Percentiles rank a stretch among this genome's conserved stretches.
phyloP scores from a whole-genome alignment of 164 flowering plant species.

The Pachysandra terminalis region DNA sequence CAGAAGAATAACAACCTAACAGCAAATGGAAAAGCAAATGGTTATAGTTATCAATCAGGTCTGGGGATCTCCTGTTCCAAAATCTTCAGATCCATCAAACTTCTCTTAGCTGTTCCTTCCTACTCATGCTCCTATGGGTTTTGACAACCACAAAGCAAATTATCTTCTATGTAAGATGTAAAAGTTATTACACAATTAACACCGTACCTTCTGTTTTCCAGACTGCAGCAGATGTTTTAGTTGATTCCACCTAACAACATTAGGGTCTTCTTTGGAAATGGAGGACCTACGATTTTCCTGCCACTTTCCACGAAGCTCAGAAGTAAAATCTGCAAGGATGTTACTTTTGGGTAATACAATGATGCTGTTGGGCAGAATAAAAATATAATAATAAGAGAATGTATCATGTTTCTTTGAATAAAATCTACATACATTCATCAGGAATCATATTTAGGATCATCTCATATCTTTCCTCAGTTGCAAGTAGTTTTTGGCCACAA shows the following conservation, averaged over 20 bases:
- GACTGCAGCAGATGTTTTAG: constrained; percentile 66
- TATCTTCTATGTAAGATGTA: neutral
- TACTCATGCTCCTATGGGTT: neutral
- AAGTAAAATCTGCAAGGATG: constrained; percentile 59
- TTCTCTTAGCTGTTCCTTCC: no score
- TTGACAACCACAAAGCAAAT: neutral
- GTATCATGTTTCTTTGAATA: neutral
- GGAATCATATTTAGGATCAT: constrained; percentile 86
- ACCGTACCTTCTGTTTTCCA: constrained; percentile 66
- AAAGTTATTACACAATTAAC: neutral
- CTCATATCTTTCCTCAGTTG: constrained; percentile 71
- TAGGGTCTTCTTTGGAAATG: constrained; percentile 57
- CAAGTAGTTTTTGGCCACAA: constrained; percentile 51
- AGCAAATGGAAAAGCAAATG: no score
- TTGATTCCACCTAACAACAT: constrained; percentile 72
- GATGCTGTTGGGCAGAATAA: no score
- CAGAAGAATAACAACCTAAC: no score
- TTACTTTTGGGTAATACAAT: neutral
- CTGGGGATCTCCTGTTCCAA: no score
- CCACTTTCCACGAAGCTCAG: constrained; percentile 91
- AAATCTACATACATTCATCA: constrained; percentile 62
- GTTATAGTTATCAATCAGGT: no score
- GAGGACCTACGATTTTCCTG: constrained; percentile 55
- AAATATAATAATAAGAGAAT: no score
- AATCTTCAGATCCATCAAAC: no score